Conservation (phyloP, 2,329 filamentous ascomycete genomes). For the Stachybotrys elegans region DNA sequence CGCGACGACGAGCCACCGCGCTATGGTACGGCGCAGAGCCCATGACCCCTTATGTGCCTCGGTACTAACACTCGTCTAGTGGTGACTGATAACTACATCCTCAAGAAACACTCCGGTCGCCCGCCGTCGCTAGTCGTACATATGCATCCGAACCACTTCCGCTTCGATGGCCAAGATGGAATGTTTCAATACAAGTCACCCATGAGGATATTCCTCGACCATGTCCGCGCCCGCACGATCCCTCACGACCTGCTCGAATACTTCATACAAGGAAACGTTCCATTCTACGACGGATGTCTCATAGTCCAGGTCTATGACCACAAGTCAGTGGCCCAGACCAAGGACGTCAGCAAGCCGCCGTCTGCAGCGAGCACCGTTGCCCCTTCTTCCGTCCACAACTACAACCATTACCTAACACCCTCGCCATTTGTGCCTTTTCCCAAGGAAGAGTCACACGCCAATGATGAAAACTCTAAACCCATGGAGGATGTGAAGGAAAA, state of each 20-base stretch:
- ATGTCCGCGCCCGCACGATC: slow-evolving; percentile 69
- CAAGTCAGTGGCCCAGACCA: slow-evolving; percentile 58
- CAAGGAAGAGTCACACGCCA: slow-evolving; percentile 43
- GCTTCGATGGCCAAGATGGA: slow-evolving; percentile 90
- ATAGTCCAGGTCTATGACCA: slow-evolving; percentile 95
- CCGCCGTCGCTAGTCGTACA: slow-evolving; percentile 84
- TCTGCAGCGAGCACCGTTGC: slow-evolving; percentile 56
- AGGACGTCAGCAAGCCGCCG: slow-evolving; percentile 47
- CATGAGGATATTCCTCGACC: slow-evolving; percentile 77
- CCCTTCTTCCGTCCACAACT: slow-evolving; percentile 86
- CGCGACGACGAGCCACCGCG: slow-evolving; percentile 42
- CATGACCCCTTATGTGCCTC: neutral
- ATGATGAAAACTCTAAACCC: slow-evolving; percentile 24
- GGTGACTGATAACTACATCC: slow-evolving; percentile 68
- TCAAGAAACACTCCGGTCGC: slow-evolving; percentile 72
- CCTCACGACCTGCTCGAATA: slow-evolving; percentile 86
- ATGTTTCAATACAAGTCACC: slow-evolving; percentile 90
- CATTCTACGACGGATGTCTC: slow-evolving; percentile 90
- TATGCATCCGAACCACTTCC: slow-evolving; percentile 78
- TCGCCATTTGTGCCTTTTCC: slow-evolving; percentile 80
- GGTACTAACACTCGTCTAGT: slow-evolving; percentile 43
- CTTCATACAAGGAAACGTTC: slow-evolving; percentile 64
- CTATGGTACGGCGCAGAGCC: slow-evolving; percentile 37
- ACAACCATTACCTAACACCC: slow-evolving; percentile 83
- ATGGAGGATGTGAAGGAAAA: slow-evolving; percentile 27